A percentile compares a stretch with the other conserved stretches of the same genome.
Conservation (phyloP, 495 filamentous ascomycete species). For the Penicillium diatomitis region DNA sequence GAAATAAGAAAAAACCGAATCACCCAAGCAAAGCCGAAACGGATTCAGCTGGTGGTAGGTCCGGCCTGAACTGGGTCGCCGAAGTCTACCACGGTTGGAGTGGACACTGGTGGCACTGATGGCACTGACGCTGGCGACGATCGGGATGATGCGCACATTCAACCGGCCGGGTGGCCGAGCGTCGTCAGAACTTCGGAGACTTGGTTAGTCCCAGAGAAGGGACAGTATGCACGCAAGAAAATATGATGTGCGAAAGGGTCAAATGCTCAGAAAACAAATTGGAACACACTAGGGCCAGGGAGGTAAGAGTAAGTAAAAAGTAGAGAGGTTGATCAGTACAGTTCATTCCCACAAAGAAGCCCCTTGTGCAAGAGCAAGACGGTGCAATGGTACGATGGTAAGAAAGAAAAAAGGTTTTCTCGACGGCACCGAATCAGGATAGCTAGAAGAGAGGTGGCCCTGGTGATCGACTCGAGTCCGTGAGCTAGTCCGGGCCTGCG, state of each 20-base stretch:
- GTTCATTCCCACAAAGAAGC: too few species aligned
- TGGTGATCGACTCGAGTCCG: not conserved
- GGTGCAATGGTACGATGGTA: not conserved
- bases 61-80: not conserved
- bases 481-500: not conserved
- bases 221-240: too few species aligned
- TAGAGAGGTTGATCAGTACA: too few species aligned
- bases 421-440: not conserved
- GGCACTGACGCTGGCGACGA: conserved; percentile 11
- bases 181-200: too few species aligned
- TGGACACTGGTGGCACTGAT: conserved; percentile 21
- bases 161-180: conserved; percentile 1
- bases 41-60: conserved; percentile 13
- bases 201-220: too few species aligned
- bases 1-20: not conserved
- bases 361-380: too few species aligned
- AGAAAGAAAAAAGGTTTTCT: not conserved
- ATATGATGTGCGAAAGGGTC: too few species aligned
- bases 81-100: conserved; percentile 25
- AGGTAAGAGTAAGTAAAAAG: too few species aligned
- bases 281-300: too few species aligned
- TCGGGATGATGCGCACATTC: conserved; percentile 32
- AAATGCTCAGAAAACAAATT: too few species aligned
- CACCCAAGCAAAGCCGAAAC: too few species aligned
- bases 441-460: not conserved